Percentiles rank a stretch among this genome's conserved stretches.
These are phyloP conservation scores for Cercospora sp. DNA, from an alignment of 2,329 filamentous ascomycete genomes.

Conservation along the genomic window DNA sequence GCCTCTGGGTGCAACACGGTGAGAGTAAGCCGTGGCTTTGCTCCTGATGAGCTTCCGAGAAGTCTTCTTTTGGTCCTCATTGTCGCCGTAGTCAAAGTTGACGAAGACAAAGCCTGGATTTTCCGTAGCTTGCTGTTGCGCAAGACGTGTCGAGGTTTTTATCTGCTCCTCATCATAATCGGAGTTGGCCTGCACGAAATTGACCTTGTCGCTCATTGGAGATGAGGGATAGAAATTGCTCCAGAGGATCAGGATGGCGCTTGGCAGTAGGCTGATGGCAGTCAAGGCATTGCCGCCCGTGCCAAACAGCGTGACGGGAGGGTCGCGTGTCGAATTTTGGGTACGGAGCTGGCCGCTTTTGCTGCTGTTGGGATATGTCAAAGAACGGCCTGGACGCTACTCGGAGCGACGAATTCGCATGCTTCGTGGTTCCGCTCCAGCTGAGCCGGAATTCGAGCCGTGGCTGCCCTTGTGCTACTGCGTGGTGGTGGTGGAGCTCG, in stretches of 20 bases:
- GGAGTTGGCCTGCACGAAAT: slow-evolving; percentile 27
- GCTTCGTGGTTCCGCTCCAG: not conserved
- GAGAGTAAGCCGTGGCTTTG: slow-evolving; percentile 26
- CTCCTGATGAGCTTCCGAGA: slow-evolving; percentile 25
- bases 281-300: not conserved
- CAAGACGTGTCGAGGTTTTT: slow-evolving; percentile 16
- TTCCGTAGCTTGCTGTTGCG: slow-evolving; percentile 17
- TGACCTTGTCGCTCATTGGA: slow-evolving; percentile 14
- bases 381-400: not conserved
- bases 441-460: not conserved
- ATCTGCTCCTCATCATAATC: slow-evolving; percentile 24
- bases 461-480: not conserved
- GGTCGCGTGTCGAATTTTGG: not conserved
- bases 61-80: slow-evolving; percentile 21
- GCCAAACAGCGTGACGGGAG: not conserved
- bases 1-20: slow-evolving; percentile 25
- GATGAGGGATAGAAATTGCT: not conserved
- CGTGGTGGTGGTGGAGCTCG: not conserved
- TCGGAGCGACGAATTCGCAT: not conserved
- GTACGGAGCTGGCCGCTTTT: not conserved
- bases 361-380: not conserved
- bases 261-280: not conserved
- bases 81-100: slow-evolving; percentile 18
- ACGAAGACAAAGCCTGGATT: slow-evolving; percentile 26
- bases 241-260: not conserved